These are phyloP conservation scores for Hemisphaericaspora xylofermentans DNA, from an alignment of 1,139 yeast species.

Conservation along the genomic window DNA sequence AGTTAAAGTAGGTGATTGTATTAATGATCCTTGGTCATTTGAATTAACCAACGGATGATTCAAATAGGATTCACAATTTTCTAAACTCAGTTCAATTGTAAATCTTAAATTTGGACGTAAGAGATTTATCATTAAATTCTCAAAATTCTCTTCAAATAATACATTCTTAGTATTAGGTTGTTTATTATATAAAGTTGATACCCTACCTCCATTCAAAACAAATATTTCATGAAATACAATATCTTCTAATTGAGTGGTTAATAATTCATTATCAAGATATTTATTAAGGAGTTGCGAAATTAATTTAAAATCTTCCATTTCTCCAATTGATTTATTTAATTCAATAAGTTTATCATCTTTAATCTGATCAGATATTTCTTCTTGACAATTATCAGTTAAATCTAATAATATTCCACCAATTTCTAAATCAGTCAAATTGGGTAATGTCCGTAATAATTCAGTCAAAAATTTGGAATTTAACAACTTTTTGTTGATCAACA, in stretches of 20 bases:
- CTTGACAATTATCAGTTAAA: slow-evolving; percentile 11
- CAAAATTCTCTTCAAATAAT: slow-evolving; percentile 36
- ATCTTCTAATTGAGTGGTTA: slow-evolving; percentile 24
- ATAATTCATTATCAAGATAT: slow-evolving; percentile 19
- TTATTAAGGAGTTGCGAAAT: slow-evolving; percentile 7
- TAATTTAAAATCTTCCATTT: slow-evolving; percentile 7
- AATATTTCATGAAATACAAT: slow-evolving; percentile 40
- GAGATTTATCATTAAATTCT: slow-evolving; percentile 38
- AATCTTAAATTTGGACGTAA: slow-evolving; percentile 40
- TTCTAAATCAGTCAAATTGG: slow-evolving; percentile 6
- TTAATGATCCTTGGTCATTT: slow-evolving; percentile 2
- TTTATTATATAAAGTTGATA: too few species aligned
- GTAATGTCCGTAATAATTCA: slow-evolving; percentile 9
- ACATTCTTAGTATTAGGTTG: slow-evolving; percentile 17
- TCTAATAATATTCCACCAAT: slow-evolving; percentile 7
- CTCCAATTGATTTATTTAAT: slow-evolving; percentile 9
- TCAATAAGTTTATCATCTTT: slow-evolving; percentile 9
- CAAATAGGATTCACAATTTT: slow-evolving; percentile 31
- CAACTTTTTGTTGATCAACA: slow-evolving; percentile 25
- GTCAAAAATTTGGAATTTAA: slow-evolving; percentile 19
- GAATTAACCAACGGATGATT: slow-evolving; percentile 21
- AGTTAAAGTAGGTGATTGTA: slow-evolving; percentile 51
- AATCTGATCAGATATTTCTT: slow-evolving; percentile 7
- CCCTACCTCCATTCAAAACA: slow-evolving; percentile 34
- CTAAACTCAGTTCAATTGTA: slow-evolving; percentile 31